A percentile compares a stretch with the other conserved stretches of the same genome.
Evolutionary conservation across 371 early-diverging fungal species (phyloP).

Genomic region (Haplosporangium sp.): DNA sequence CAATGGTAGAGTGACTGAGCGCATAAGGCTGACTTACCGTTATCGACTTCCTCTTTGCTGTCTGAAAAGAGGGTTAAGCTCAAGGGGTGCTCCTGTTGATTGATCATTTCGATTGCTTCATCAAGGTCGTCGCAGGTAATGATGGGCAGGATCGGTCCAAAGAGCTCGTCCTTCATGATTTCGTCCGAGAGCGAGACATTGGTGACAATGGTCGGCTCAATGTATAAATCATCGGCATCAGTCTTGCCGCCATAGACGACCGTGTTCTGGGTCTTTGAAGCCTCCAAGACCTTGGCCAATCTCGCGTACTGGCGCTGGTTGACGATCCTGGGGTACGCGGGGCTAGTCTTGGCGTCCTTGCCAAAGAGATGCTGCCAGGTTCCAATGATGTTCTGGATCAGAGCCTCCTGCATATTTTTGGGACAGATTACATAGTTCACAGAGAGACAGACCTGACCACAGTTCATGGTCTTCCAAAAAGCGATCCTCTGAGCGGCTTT

Average conservation of each 20-base stretch:
- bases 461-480: slow-evolving; percentile 71
- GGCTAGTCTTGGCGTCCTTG: slow-evolving; percentile 56
- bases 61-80: slow-evolving; percentile 74
- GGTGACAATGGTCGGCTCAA: slow-evolving; percentile 63
- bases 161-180: slow-evolving; percentile 69
- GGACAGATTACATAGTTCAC: slow-evolving; percentile 85
- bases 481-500: slow-evolving; percentile 78
- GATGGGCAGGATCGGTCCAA: slow-evolving; percentile 81
- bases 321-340: slow-evolving; percentile 75
- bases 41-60: slow-evolving; percentile 35
- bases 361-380: slow-evolving; percentile 64
- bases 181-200: slow-evolving; percentile 54
- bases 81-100: slow-evolving; percentile 72
- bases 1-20: neutral
- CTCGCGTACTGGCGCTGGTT: slow-evolving; percentile 73
- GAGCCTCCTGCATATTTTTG: slow-evolving; percentile 55
- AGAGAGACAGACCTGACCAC: slow-evolving; percentile 87
- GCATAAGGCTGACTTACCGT: slow-evolving; percentile 19
- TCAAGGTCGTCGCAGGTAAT: slow-evolving; percentile 71
- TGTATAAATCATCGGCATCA: slow-evolving; percentile 26
- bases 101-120: slow-evolving; percentile 72
- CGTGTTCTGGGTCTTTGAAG: slow-evolving; percentile 45
- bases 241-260: slow-evolving; percentile 59
- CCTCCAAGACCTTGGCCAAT: slow-evolving; percentile 65
- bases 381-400: slow-evolving; percentile 60